Evolutionary conservation across 129 eudicot species (phyloP), one percentile per base, ranked within the genome.

Genomic region (Flaveria sonorensis): DNA sequence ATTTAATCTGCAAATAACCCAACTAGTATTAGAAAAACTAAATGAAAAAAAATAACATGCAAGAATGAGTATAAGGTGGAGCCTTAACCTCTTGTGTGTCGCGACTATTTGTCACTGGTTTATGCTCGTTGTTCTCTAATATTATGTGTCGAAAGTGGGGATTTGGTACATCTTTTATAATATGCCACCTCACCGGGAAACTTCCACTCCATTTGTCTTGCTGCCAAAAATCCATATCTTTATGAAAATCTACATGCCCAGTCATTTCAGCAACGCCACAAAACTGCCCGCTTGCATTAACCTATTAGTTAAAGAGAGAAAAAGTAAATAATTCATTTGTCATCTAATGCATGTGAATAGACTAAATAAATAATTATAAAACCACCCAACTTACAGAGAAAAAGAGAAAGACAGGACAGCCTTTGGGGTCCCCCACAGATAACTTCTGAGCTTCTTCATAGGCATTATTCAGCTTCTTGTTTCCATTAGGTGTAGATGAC

Each of bases 201-300:
- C 99, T 86, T 42, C 97, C 97, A 72, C 88, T 85, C 99, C 99
- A 94, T 85, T 94, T 94, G 71, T 94, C 99, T 85, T 94, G 99
- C 92, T 94, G 99, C 99, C 99, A 94, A 82, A 94, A 94, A 80
- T 94, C 99, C 99, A 94, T 94, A 85, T 91, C 92, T 32, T 83
- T 87, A 60, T 89, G 76, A 45, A 94, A 94, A 68, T 94, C 92
- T 53, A 94, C 99, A 39, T 86, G 85, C 16, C 97, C 97, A 47
- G 72, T 88, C 99, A 94, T 94, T 83, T 94, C 99, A 59, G 99
- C 97, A 50, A 94, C 90, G 16, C 99, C 99, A 82, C 97, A 89
- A 78, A 86, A 94, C 82, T 91, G 99, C 66, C 98, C 99, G 81
- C 99, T 91, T 42, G 97, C 93, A 85, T 94, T 94, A 46, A 94